Evolutionary conservation across 2,329 filamentous ascomycete species (phyloP), one percentile per base, ranked within the genome.

Genomic region (Exophiala xenobiotica): DNA sequence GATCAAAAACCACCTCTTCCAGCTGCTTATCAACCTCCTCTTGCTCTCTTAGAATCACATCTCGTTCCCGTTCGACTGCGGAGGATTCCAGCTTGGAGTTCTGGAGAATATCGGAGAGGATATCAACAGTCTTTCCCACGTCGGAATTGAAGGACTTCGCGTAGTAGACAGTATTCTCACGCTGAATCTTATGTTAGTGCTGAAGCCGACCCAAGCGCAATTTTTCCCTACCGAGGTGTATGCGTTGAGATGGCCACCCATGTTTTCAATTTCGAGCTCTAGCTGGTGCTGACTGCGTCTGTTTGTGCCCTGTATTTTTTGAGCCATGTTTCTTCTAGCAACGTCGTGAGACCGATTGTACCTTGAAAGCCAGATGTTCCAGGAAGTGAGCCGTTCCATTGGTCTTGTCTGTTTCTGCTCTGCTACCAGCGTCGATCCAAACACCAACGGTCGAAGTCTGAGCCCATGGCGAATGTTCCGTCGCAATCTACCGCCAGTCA

Each of bases 21-120:
- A 97, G 80, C 79, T 97, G 92, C 84, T 99, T 99, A 83, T 99
- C 93, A 63, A 99, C 95, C 81, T 99, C 93, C 78, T 99, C 93
- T 67, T 95, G 93, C 77, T 99, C 93, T 68, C 93, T 87, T 67
- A 99, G 85, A 71, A 99, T 99, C 69, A 99, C 95, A 77, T 96
- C 92, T 70, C 93, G 88, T 81, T 99, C 93, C 64, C 95, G 88
- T 81, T 99, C 91, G 69, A 93, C 96, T 66, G 93, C 92, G 52
- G 82, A 78, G 68, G 84, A 78, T 78, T 99, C 93, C 70, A 99
- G 90, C 80, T 95, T 96, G 63, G 93, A 97, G 85, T 99, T 95
- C 75, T 97, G 93, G 58, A 99, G 88, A 71, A 99, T 99, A 72
- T 99, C 93, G 79, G 93, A 88, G 57, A 99, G 89, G 68, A 99